Evolutionary conservation across 2,329 filamentous ascomycete species (phyloP).

Genomic region (Trichoderma gracile): DNA sequence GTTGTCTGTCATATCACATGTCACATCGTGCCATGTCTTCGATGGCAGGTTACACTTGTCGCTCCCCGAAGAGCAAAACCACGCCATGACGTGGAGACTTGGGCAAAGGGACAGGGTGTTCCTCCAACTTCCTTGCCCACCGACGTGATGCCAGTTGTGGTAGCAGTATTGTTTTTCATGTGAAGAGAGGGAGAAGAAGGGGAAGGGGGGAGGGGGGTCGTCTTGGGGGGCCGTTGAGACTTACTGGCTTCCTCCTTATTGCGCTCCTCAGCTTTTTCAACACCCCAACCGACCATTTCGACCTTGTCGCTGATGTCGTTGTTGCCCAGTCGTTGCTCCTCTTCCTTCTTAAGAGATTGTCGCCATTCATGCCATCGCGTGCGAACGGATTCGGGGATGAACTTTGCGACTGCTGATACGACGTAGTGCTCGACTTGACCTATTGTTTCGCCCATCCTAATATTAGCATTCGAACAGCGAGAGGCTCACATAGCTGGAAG

Average conservation of each 20-base stretch:
- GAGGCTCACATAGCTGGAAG: no score
- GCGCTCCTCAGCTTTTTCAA: slow-evolving; percentile 62
- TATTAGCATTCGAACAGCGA: neutral
- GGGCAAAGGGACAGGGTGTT: neutral
- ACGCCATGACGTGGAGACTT: slow-evolving; percentile 15
- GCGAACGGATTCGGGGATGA: slow-evolving; percentile 62
- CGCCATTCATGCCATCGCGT: slow-evolving; percentile 54
- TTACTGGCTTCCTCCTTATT: slow-evolving; percentile 72
- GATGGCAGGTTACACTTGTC: neutral
- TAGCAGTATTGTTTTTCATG: no score
- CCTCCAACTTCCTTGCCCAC: no score
- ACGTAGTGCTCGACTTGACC: slow-evolving; percentile 67
- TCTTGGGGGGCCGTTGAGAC: slow-evolving; percentile 43
- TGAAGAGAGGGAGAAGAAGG: no score
- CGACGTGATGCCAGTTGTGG: no score
- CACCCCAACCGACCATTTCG: slow-evolving; percentile 59
- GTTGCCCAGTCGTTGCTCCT: slow-evolving; percentile 46
- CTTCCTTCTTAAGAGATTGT: slow-evolving; percentile 48
- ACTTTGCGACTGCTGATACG: slow-evolving; percentile 57
- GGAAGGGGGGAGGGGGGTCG: no score
- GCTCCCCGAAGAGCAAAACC: neutral
- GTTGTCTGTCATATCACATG: neutral
- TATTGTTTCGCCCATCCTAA: slow-evolving; percentile 34
- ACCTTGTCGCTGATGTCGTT: slow-evolving; percentile 48
- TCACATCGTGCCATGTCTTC: neutral